These are phyloP conservation scores for Eudorina sp. DNA, from an alignment of 139 green algal species.

Conservation along the genomic window DNA sequence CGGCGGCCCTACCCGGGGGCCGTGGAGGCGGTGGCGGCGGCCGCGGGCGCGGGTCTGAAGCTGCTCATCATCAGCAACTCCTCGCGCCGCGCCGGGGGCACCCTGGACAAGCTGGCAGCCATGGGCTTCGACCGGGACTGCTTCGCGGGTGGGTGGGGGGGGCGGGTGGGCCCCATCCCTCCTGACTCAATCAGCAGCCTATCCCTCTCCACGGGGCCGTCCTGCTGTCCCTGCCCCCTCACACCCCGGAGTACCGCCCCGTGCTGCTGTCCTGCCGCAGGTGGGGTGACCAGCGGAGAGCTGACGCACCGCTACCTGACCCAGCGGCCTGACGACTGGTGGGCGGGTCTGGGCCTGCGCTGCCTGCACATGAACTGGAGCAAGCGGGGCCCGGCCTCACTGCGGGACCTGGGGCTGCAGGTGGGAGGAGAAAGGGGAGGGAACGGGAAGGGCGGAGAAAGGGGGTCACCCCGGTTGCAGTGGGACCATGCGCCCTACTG, in stretches of 20 bases:
- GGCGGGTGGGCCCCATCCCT: not conserved
- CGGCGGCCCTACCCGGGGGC: constrained; percentile 77
- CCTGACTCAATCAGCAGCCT: not conserved
- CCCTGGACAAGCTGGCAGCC: constrained; percentile 78
- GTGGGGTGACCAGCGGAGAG: constrained; percentile 88
- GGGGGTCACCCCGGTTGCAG: no score
- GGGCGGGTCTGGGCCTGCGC: constrained; percentile 71
- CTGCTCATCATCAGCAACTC: constrained; percentile 90
- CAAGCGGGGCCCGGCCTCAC: constrained; percentile 70
- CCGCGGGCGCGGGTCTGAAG: constrained; percentile 61
- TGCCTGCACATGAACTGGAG: constrained; percentile 94
- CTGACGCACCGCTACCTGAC: constrained; percentile 76
- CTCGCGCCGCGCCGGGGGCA: constrained; percentile 69
- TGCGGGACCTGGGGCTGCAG: constrained; percentile 56
- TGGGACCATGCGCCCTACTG: no score
- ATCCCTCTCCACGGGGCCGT: not conserved
- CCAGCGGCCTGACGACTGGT: constrained; percentile 60
- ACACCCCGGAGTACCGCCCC: no score
- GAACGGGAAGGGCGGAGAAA: no score
- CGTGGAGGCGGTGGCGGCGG: constrained; percentile 71
- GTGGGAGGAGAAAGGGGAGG: no score
- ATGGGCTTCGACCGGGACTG: constrained; percentile 84
- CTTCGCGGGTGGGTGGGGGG: constrained; percentile 75
- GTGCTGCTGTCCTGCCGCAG: no score
- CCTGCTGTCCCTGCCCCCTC: not conserved